Evolutionary conservation across 2,329 filamentous ascomycete species (phyloP).

Genomic region (Dothistroma septosporum): DNA sequence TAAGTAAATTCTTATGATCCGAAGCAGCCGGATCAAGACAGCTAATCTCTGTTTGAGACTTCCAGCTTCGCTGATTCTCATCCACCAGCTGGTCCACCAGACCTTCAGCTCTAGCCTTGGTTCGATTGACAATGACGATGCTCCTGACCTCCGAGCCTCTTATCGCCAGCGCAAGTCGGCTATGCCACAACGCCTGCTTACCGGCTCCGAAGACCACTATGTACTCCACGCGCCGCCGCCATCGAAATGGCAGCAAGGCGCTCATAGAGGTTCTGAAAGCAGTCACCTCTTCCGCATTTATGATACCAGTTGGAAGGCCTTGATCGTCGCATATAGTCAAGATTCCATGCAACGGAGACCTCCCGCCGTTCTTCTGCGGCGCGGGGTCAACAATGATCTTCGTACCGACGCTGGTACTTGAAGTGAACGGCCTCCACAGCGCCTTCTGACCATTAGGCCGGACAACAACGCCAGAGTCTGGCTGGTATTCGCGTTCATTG

Average conservation of each 20-base stretch:
- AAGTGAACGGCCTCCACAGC: constrained; percentile 16
- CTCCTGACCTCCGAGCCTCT: constrained; percentile 33
- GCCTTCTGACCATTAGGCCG: constrained; percentile 14
- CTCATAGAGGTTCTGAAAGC: constrained; percentile 76
- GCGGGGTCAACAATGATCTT: constrained; percentile 20
- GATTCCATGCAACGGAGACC: constrained; percentile 12
- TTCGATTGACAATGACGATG: constrained; percentile 30
- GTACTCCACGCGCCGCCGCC: constrained; percentile 25
- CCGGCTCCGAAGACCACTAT: constrained; percentile 49
- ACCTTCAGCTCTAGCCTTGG: constrained; percentile 5
- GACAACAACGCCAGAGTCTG: constrained; percentile 8
- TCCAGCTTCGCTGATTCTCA: constrained; percentile 7
- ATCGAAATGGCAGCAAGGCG: constrained; percentile 55
- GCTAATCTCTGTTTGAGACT: constrained; percentile 1
- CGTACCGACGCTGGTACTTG: constrained; percentile 9
- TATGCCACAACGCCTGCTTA: constrained; percentile 50
- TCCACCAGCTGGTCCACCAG: constrained; percentile 7
- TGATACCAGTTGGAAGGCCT: constrained; percentile 9
- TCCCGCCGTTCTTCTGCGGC: not conserved
- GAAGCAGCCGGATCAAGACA: constrained; percentile 2
- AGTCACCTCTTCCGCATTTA: constrained; percentile 71
- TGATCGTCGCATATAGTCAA: constrained; percentile 9
- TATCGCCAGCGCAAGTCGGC: constrained; percentile 42
- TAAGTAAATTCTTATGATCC: constrained; percentile 18
- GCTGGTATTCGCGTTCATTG: constrained; percentile 10